Percentiles rank a stretch among this genome's conserved stretches.
Evolutionary conservation across 2,329 filamentous ascomycete species (phyloP).

Genomic region (Domatiomyces globalis): DNA sequence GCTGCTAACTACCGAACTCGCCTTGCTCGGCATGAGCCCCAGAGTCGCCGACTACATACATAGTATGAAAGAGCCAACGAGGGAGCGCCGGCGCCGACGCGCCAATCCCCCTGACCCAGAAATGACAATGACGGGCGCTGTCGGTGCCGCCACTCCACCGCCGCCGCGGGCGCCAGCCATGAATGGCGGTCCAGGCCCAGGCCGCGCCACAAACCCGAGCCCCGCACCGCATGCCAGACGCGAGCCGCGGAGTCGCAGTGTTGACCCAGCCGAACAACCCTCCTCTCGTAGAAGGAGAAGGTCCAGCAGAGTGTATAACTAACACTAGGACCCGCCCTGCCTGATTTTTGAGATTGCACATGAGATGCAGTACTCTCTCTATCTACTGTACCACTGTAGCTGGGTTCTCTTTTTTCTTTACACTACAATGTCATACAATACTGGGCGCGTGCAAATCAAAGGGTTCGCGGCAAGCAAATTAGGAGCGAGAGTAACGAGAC

Average conservation of each 20-base stretch:
- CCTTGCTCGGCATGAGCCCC: slow-evolving; percentile 13
- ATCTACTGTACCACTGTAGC: no score
- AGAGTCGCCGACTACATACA: slow-evolving; percentile 12
- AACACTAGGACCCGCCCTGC: neutral
- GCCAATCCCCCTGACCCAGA: neutral
- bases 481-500: no score
- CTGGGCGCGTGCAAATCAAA: no score
- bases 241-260: neutral
- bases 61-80: neutral
- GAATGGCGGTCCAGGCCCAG: neutral
- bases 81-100: neutral
- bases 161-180: neutral
- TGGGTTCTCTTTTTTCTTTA: no score
- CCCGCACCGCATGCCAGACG: no score
- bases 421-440: no score
- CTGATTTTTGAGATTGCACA: no score
- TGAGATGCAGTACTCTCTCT: no score
- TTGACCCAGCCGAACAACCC: neutral
- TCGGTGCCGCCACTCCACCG: neutral
- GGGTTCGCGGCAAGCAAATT: no score
- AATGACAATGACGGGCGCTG: neutral
- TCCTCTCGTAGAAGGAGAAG: neutral
- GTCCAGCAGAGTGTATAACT: neutral
- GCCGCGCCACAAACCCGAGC: neutral
- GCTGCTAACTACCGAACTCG: slow-evolving; percentile 15